Evolutionary conservation across 306 rosid species (phyloP), one percentile per base, ranked within the genome.

Genomic region (Dryas drummondii): DNA sequence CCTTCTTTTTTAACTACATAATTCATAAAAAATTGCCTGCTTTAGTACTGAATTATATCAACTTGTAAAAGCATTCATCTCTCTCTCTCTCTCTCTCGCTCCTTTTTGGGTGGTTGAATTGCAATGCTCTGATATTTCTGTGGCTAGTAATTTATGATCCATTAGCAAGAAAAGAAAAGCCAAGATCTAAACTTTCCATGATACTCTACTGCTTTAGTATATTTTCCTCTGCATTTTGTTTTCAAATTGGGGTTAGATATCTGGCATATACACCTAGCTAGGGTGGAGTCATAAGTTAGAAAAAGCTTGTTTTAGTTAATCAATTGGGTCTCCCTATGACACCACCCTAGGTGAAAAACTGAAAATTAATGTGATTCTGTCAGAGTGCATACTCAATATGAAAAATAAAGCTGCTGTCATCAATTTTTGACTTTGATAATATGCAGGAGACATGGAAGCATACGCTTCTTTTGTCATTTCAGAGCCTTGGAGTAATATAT

Each of bases 401-500:
- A 32, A 32, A 32, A 32, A 32, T 32, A 1, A 32, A 32, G 37
- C 37, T 32, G 37, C 1, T 32, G 7, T 57, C 26, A 57, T 32
- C 45, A 22, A 32, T 59, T 7, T 69, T 40, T 67, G 58, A 57
- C 15, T 73, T 60, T 32, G 22, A 58, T 60, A 46, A 80, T 79
- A 49, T 76, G 54, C 87, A 86, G 89, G 85, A 86, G 80, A 81
- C 81, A 63, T 91, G 93, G 96, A 89, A 78, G 80, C 86, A 88
- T 61, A 84, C 88, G 44, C 59, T 85, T 63, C 89, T 89, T 52
- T 68, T 89, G 45, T 89, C 96, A 40, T 89, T 88, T 82, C 97
- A 91, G 83, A 89, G 90, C 76, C 79, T 91, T 74, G 97, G 97
- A 76, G 86, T 91, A 47, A 85, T 89, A 75, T 91, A 86, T 79